Percentiles rank a stretch among this genome's conserved stretches.
Conservation (phyloP, 345 rosid genomes). For the Eucalyptus cloeziana region DNA sequence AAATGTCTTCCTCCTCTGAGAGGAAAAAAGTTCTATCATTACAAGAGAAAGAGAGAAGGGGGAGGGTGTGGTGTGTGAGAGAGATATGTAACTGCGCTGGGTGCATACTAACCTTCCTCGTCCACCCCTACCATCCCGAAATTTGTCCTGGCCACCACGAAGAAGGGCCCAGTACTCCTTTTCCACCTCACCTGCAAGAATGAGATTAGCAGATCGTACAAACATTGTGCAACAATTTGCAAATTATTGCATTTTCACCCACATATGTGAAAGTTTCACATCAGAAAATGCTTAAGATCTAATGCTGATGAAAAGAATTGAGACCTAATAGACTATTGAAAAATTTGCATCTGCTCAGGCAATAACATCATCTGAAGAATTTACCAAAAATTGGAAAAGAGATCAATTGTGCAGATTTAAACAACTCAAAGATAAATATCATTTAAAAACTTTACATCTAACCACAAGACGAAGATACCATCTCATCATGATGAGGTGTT, state of each 20-base stretch:
- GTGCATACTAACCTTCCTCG: constrained; percentile 54
- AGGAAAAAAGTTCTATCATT: background rate
- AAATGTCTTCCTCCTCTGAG: constrained; percentile 60
- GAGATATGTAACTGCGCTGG: background rate
- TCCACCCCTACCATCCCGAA: constrained; percentile 32
- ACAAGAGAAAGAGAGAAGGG: background rate
- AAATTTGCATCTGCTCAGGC: background rate
- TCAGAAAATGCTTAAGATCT: background rate
- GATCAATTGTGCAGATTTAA: background rate
- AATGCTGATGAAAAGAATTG: background rate
- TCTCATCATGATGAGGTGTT: background rate
- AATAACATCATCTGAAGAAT: background rate
- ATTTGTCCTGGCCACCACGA: constrained; percentile 44
- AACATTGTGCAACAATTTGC: background rate
- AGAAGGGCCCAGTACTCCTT: constrained; percentile 70
- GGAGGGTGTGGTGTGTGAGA: background rate
- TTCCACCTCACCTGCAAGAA: constrained; percentile 63
- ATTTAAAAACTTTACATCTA: background rate
- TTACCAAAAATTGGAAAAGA: background rate
- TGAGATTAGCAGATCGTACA: background rate
- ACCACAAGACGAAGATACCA: background rate
- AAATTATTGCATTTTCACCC: background rate
- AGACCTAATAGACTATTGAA: background rate
- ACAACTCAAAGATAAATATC: background rate
- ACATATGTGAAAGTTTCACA: background rate